Evolutionary conservation across 306 rosid species (phyloP), one percentile per base, ranked within the genome.

Genomic region (Trifolium pratense): DNA sequence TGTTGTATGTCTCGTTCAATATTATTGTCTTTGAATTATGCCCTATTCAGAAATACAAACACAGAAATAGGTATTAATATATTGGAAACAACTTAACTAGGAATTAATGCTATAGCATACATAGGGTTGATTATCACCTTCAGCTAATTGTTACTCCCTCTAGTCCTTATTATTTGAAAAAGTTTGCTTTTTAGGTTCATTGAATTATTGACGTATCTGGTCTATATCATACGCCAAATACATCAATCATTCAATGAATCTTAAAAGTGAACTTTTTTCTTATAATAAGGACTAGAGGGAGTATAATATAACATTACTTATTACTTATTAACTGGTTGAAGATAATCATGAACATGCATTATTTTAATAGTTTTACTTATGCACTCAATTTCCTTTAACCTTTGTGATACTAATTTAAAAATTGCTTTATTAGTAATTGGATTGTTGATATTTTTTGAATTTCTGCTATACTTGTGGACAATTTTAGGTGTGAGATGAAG

Each of bases 401-500:
- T 42, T 5, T 29, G 20, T 42, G 15, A 71, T 20, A 71, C 58
- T 77, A 3, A 52, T 48, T 45, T 15, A 61, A 36, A 25, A 37
- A 18, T 37, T 18, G 3, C 17, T 64, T 5, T 18, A 49, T 23
- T 18, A 49, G 45, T 40, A 49, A 70, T 49, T 52, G n/a, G 25
- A 48, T 56, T 23, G 11, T 56, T 56, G 5, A 23, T 26, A 3
- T 15, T 23, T 36, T 61, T 70, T 37, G 5, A 17, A 39, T 39
- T 70, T 62, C 20, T 40, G 14, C 14, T 57, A 31, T 14, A 23
- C 40, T 59, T 29, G 40, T 59, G 6, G 11, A 59, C 66, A 59
- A 59, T 4, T 29, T 26, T 59, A 59, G 37, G 20, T 29, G 40
- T 14, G 40, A 59, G 60, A 71, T 71, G 20, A 36, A 59, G 25